Evolutionary conservation across 225 moss, liverwort and hornwort species (phyloP), one percentile per base, ranked within the genome.

Genomic region (Pseudisothecium myosuroides): DNA sequence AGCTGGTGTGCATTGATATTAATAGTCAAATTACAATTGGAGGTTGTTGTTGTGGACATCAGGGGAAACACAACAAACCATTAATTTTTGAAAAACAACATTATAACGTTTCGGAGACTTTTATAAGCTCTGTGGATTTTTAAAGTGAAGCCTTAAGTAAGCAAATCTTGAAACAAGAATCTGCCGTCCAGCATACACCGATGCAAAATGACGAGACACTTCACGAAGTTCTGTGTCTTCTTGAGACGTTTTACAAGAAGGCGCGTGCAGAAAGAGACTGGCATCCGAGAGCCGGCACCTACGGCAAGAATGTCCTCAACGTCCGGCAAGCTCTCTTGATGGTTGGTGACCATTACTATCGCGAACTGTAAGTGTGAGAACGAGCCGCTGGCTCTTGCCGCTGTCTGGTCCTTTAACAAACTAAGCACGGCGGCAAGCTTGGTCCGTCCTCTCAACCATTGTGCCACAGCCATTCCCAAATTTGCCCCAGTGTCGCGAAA

Each of bases 151-250:
- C 45, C 45, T 45, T 45, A 86, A 45, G 86, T 17, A 11, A 95
- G 92, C 85, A 94, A 76, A 50, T 95, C 95, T 56, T 95, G 95
- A 26, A 93, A 94, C 73, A 95, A 83, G 81, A 95, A 95, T 23
- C 95, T 91, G 20, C 95, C 95, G 80, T 95, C 95, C 26, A 94
- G 56, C 66, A 95, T 61, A 58, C 84, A 80, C 45, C 94, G 88
- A 36, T 95, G 95, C 65, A 95, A 76, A 19, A 95, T 63, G 31
- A 95, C 60, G 55, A 95, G 91, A 43, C 90, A 92, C 86, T 95
- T 95, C 36, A 92, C 71, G 22, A 93, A 94, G 80, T 71, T 90
- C 81, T 91, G 90, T 2, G 95, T 94, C 83, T 95, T 94, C 24
- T 43, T 75, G 20, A 95, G 93, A 28, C 94, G 50, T 76, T 91